Conservation (phyloP, 2,329 filamentous ascomycete species). For the Chaetomium sp. region DNA sequence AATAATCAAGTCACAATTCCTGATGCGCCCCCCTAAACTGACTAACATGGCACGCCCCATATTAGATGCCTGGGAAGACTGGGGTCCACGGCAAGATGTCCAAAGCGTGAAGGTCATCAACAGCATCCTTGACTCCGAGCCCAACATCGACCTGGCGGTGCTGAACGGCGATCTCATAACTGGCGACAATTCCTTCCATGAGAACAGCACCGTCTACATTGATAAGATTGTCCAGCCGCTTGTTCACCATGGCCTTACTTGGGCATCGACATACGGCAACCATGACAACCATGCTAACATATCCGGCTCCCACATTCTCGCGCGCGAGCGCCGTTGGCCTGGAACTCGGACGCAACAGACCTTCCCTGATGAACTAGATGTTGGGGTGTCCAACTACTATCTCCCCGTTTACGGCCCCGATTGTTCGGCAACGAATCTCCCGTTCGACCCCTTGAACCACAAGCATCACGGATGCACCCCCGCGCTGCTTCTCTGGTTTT, state of each 20-base stretch:
- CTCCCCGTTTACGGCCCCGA: slow-evolving; percentile 25
- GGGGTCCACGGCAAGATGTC: slow-evolving; percentile 34
- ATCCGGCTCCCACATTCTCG: slow-evolving; percentile 28
- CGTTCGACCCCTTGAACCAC: neutral
- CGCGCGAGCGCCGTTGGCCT: slow-evolving; percentile 22
- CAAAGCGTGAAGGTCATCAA: slow-evolving; percentile 32
- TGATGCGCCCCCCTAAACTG: too few species aligned
- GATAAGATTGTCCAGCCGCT: slow-evolving; percentile 44
- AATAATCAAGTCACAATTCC: slow-evolving; percentile 13
- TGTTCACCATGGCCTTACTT: slow-evolving; percentile 38
- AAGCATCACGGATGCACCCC: slow-evolving; percentile 17
- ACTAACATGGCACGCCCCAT: neutral
- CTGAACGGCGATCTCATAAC: slow-evolving; percentile 59
- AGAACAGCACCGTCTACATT: slow-evolving; percentile 45
- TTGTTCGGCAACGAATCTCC: slow-evolving; percentile 6
- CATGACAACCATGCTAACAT: slow-evolving; percentile 43
- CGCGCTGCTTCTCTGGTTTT: slow-evolving; percentile 52
- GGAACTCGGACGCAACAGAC: slow-evolving; percentile 24
- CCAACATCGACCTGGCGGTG: slow-evolving; percentile 44
- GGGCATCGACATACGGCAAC: slow-evolving; percentile 56
- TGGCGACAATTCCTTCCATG: slow-evolving; percentile 45
- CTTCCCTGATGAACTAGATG: slow-evolving; percentile 15
- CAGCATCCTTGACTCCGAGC: slow-evolving; percentile 29
- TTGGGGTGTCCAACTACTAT: slow-evolving; percentile 29
- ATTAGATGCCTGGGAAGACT: slow-evolving; percentile 36